A percentile compares a stretch with the other conserved stretches of the same genome.
These are phyloP conservation scores for Juncus inflexus DNA, from an alignment of 176 grass and related monocot species.

Conservation along the genomic window DNA sequence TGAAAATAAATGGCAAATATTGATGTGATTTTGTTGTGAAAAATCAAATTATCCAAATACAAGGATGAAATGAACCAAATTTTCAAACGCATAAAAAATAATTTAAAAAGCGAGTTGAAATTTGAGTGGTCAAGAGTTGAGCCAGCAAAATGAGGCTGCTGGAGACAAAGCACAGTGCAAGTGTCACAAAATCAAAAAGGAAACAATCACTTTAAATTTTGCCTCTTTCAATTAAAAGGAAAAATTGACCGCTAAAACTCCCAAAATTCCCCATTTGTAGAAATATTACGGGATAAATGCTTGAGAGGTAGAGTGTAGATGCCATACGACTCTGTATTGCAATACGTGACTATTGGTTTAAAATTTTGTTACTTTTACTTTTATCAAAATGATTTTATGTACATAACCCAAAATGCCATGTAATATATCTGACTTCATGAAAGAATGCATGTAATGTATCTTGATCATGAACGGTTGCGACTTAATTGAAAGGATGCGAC, in stretches of 20 bases:
- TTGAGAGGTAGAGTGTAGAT: slow-evolving; percentile 15
- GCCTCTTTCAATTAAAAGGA: slow-evolving; percentile 40
- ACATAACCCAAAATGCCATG: too few species aligned
- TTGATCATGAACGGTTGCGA: too few species aligned
- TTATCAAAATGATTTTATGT: too few species aligned
- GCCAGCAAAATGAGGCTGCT: slow-evolving; percentile 3
- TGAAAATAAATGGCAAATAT: background rate
- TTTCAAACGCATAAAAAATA: too few species aligned
- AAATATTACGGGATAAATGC: slow-evolving; percentile 43
- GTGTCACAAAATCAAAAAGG: slow-evolving; percentile 22
- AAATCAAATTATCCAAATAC: background rate
- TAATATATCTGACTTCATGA: too few species aligned
- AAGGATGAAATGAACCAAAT: too few species aligned
- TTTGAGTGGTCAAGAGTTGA: slow-evolving; percentile 5
- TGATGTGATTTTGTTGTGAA: background rate
- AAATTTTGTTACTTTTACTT: too few species aligned
- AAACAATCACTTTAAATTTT: slow-evolving; percentile 25
- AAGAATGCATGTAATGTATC: too few species aligned
- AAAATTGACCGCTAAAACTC: slow-evolving; percentile 35
- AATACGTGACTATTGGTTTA: background rate
- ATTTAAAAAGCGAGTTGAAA: background rate
- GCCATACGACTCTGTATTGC: slow-evolving; percentile 18
- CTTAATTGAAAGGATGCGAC: too few species aligned
- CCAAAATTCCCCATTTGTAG: slow-evolving; percentile 32
- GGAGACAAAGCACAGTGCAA: slow-evolving; percentile 21